phyloP scores from a whole-genome alignment of 129 eudicot genomes.

The Dittrichia graveolens region DNA sequence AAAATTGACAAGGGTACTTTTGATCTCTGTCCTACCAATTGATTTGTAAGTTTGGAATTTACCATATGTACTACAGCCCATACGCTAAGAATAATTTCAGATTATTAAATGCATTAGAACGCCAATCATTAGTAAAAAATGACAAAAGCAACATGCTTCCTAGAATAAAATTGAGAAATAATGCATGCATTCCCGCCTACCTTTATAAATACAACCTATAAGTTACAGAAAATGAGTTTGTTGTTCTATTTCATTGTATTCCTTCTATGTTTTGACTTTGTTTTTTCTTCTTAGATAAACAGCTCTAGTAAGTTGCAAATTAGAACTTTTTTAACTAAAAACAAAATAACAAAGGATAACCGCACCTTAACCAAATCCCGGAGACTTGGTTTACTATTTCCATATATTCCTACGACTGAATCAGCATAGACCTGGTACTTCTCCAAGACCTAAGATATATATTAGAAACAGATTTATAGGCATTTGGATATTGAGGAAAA shows the following conservation, averaged over 20 bases:
- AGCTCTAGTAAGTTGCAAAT: not conserved
- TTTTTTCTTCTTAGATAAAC: not conserved
- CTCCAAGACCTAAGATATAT: slow-evolving; percentile 66
- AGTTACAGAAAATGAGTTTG: not conserved
- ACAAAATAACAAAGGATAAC: not conserved
- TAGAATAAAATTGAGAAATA: not conserved
- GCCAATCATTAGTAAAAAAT: not conserved
- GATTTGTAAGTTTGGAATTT: not conserved
- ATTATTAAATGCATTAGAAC: not conserved
- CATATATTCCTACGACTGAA: slow-evolving; percentile 74
- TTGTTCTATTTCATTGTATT: too few relatives aligned
- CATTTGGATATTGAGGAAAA: slow-evolving; percentile 19
- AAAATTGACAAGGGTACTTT: not conserved
- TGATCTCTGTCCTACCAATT: not conserved
- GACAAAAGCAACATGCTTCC: too few relatives aligned
- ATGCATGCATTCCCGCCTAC: not conserved
- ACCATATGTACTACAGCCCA: not conserved
- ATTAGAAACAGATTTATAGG: not conserved
- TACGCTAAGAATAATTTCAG: not conserved
- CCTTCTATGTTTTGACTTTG: not conserved
- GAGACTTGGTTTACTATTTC: slow-evolving; percentile 68
- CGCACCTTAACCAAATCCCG: slow-evolving; percentile 84
- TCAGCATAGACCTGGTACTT: slow-evolving; percentile 86
- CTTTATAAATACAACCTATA: not conserved
- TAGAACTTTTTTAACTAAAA: not conserved